These are phyloP conservation scores for Orychophragmus violaceus DNA, from an alignment of 345 rosid genomes.

Conservation along the genomic window DNA sequence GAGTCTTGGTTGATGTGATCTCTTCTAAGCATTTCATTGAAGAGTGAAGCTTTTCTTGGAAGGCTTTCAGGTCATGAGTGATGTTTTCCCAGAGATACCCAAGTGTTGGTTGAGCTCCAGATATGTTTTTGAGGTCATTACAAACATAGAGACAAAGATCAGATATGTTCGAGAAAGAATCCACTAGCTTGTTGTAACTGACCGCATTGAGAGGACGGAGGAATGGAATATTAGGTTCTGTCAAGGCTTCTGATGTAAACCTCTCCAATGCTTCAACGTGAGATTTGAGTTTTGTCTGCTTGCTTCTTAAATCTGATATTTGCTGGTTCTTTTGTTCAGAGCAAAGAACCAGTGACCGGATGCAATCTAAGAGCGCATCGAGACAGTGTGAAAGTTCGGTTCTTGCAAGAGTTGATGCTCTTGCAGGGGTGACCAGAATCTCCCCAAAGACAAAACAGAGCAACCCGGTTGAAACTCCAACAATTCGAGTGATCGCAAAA, in stretches of 20 bases:
- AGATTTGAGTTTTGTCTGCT: slow-evolving; percentile 32
- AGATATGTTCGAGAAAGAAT: slow-evolving; percentile 35
- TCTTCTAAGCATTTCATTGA: slow-evolving; percentile 43
- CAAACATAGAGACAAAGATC: slow-evolving; percentile 42
- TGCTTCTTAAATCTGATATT: slow-evolving; percentile 29
- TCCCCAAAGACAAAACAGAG: slow-evolving; percentile 47
- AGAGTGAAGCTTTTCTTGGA: slow-evolving; percentile 34
- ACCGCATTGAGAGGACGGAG: slow-evolving; percentile 37
- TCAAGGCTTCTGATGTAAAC: slow-evolving; percentile 41
- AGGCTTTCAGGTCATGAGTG: slow-evolving; percentile 35
- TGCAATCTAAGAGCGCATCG: slow-evolving; percentile 25
- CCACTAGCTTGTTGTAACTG: slow-evolving; percentile 37
- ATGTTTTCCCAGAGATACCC: slow-evolving; percentile 36
- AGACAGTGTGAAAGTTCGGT: slow-evolving; percentile 37
- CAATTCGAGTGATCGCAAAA: slow-evolving; percentile 50
- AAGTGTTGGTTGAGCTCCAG: slow-evolving; percentile 20
- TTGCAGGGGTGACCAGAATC: slow-evolving; percentile 39
- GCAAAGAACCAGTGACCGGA: slow-evolving; percentile 24
- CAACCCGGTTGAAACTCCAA: slow-evolving; percentile 56
- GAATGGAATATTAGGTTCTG: slow-evolving; percentile 57
- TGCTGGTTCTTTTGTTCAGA: slow-evolving; percentile 24
- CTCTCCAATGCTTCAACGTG: slow-evolving; percentile 31
- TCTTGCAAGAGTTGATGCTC: slow-evolving; percentile 58
- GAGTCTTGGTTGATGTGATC: slow-evolving; percentile 28
- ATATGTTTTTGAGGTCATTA: slow-evolving; percentile 31